Percentiles rank a stretch among this genome's conserved stretches.
These are phyloP conservation scores for Neonothopanus nambi DNA, from an alignment of 1,284 basidiomycete genomes.

Conservation along the genomic window DNA sequence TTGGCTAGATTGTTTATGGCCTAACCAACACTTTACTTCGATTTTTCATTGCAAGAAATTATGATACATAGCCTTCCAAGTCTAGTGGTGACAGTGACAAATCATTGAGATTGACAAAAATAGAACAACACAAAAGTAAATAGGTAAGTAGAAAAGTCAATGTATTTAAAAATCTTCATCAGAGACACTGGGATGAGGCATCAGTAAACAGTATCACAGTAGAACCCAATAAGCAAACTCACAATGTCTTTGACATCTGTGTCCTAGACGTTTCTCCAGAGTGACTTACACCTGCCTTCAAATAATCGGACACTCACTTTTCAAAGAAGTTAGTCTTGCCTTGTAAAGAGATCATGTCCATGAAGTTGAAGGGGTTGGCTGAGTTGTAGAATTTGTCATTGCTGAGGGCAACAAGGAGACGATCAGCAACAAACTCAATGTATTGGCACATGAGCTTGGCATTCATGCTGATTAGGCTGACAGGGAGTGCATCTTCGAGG, in stretches of 20 bases:
- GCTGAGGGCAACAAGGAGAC: conserved; percentile 81
- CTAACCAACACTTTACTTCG: too few relatives aligned
- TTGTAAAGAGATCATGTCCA: conserved; percentile 88
- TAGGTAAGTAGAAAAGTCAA: too few relatives aligned
- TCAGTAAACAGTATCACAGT: too few relatives aligned
- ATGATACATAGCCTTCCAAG: too few relatives aligned
- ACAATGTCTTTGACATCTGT: conserved; percentile 32
- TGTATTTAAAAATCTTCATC: too few relatives aligned
- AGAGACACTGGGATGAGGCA: too few relatives aligned
- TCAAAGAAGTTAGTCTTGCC: conserved; percentile 76
- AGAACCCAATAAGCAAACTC: conserved; percentile 23
- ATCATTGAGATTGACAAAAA: too few relatives aligned
- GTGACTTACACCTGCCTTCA: conserved; percentile 57
- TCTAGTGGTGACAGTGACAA: too few relatives aligned
- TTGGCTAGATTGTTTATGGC: too few relatives aligned
- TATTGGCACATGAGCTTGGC: conserved; percentile 87
- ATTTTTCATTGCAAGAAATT: too few relatives aligned
- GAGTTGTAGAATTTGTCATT: conserved; percentile 76
- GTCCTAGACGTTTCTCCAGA: conserved; percentile 25
- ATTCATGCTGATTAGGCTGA: conserved; percentile 83
- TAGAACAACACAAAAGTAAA: too few relatives aligned
- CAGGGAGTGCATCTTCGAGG: conserved; percentile 67
- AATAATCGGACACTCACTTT: conserved; percentile 82
- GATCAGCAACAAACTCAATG: conserved; percentile 96
- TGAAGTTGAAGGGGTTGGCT: conserved; percentile 78